A percentile compares a stretch with the other conserved stretches of the same genome.
phyloP scores from a whole-genome alignment of 371 early-diverging fungal species.

The Syncephalastrum racemosum region DNA sequence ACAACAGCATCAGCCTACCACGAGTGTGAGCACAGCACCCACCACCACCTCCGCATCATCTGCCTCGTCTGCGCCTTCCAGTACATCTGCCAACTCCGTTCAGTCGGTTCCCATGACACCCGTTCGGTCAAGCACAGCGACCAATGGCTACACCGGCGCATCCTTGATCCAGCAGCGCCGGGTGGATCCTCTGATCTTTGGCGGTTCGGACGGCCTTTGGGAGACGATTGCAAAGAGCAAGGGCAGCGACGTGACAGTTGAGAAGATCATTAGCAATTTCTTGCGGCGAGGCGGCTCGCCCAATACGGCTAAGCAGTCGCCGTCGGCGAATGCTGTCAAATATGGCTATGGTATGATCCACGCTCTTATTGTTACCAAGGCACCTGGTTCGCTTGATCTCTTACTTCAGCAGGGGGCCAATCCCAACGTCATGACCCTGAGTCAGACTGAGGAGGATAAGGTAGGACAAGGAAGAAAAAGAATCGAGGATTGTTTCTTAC shows the following conservation, averaged over 20 bases:
- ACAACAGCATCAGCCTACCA: conserved; percentile 3
- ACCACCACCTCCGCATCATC: conserved; percentile 9
- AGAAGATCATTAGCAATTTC: conserved; percentile 46
- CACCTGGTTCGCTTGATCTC: conserved; percentile 30
- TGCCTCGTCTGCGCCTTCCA: conserved; percentile 16
- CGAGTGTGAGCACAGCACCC: background rate
- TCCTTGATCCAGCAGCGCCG: conserved; percentile 34
- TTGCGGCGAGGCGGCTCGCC: conserved; percentile 48
- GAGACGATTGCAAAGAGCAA: conserved; percentile 37
- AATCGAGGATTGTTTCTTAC: background rate
- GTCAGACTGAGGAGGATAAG: conserved; percentile 42
- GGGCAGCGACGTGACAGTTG: conserved; percentile 40
- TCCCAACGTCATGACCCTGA: conserved; percentile 33
- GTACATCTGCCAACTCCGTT: conserved; percentile 7
- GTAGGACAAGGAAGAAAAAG: conserved; percentile 12
- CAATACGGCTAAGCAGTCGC: conserved; percentile 45
- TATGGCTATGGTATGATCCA: conserved; percentile 53
- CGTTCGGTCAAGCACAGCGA: conserved; percentile 25
- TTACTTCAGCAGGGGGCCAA: conserved; percentile 49
- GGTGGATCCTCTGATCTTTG: conserved; percentile 40
- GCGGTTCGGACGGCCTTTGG: conserved; percentile 49
- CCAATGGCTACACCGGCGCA: conserved; percentile 20
- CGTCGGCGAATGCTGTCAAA: conserved; percentile 27
- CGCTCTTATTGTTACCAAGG: conserved; percentile 39
- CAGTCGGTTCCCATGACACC: conserved; percentile 26